Evolutionary conservation across 2,329 filamentous ascomycete species (phyloP).

Genomic region (Paracoccidioides lutzii): DNA sequence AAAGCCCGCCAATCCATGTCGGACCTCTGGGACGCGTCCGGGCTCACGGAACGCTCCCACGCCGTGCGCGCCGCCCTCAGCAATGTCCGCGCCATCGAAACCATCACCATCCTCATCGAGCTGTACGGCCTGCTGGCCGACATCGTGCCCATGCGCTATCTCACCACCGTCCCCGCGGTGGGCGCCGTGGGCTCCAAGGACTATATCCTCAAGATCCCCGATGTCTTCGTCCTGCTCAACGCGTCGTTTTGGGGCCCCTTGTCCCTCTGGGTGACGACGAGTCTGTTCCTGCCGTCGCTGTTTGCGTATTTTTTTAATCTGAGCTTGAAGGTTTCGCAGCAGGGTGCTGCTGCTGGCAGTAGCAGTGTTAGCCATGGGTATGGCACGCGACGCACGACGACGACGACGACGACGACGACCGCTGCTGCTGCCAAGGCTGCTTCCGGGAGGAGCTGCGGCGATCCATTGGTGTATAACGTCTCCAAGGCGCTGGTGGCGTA

Average conservation of each 20-base stretch:
- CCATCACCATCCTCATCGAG: constrained; percentile 56
- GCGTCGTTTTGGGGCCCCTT: constrained; percentile 73
- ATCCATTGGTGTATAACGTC: constrained; percentile 83
- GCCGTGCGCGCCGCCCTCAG: constrained; percentile 57
- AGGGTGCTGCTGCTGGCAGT: neutral
- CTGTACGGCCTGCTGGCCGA: constrained; percentile 54
- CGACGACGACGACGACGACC: neutral
- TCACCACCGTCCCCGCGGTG: constrained; percentile 58
- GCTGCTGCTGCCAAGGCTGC: constrained; percentile 36
- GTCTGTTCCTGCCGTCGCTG: constrained; percentile 54
- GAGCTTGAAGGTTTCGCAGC: constrained; percentile 39
- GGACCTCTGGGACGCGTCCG: constrained; percentile 24
- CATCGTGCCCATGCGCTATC: constrained; percentile 57
- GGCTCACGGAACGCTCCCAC: constrained; percentile 38
- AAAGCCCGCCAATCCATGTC: constrained; percentile 24
- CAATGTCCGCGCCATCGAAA: constrained; percentile 52
- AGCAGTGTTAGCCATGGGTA: constrained; percentile 10
- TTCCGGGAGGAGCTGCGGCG: constrained; percentile 37
- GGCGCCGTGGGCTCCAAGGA: constrained; percentile 42
- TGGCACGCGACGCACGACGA: constrained; percentile 15
- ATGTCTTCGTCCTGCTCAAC: constrained; percentile 67
- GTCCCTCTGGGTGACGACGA: constrained; percentile 62
- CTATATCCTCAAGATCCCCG: constrained; percentile 56
- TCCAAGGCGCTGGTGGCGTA: constrained; percentile 72
- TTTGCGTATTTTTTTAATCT: constrained; percentile 87